phyloP scores from a whole-genome alignment of 371 early-diverging fungal genomes.

The Saksenaea vasiformis region DNA sequence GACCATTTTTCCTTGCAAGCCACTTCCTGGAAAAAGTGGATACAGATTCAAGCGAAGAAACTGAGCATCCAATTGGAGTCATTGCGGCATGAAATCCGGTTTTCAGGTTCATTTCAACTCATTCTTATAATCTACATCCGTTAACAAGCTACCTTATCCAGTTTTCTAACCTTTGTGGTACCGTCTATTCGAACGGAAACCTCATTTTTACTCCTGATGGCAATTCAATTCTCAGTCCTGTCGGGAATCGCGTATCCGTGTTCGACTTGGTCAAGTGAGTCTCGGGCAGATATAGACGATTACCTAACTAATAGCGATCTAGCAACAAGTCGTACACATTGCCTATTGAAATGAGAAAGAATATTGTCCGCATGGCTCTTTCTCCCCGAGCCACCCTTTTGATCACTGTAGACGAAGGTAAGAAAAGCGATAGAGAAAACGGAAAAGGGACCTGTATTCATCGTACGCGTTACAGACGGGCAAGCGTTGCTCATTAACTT shows the following conservation, averaged over 20 bases:
- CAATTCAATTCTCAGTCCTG: constrained; percentile 90
- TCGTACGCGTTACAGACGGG: constrained; percentile 67
- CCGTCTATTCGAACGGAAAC: constrained; percentile 95
- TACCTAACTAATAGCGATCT: background rate
- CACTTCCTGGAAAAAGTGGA: background rate
- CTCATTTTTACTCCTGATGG: constrained; percentile 95
- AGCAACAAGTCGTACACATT: constrained; percentile 92
- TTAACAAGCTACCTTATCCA: constrained; percentile 22
- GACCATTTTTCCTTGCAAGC: constrained; percentile 3
- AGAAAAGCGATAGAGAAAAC: background rate
- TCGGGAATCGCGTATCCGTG: constrained; percentile 94
- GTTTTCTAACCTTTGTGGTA: constrained; percentile 94
- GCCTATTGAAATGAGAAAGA: constrained; percentile 90
- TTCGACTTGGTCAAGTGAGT: constrained; percentile 94
- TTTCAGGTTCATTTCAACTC: background rate
- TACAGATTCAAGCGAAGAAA: background rate
- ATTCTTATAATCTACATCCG: background rate
- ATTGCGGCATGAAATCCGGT: background rate
- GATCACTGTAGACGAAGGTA: constrained; percentile 90
- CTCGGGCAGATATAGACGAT: background rate
- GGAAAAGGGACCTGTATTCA: background rate
- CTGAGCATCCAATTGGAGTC: background rate
- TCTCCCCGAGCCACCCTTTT: constrained; percentile 88
- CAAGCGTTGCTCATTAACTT: constrained; percentile 86
- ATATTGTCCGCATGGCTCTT: constrained; percentile 86